Percentiles rank a stretch among this genome's conserved stretches.
These are phyloP conservation scores for Dactylorhiza incarnata DNA, from an alignment of 106 monocot species.

Conservation along the genomic window DNA sequence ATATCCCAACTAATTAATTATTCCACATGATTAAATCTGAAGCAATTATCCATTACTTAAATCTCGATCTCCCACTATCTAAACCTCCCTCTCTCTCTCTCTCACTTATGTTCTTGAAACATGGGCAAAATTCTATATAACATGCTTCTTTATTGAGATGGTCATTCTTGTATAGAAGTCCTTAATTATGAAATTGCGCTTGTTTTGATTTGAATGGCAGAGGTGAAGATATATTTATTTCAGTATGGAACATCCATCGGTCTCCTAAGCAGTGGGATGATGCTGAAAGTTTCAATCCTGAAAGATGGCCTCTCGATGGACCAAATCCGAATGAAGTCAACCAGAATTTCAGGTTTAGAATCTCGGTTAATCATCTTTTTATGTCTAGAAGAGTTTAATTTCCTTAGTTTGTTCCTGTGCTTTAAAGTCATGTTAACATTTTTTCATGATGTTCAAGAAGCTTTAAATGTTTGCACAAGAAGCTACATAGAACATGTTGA, in stretches of 20 bases:
- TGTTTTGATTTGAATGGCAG: slow-evolving; percentile 28
- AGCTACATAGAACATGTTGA: neutral
- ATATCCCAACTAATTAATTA: too few relatives aligned
- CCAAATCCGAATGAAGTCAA: slow-evolving; percentile 95
- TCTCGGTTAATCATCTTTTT: neutral
- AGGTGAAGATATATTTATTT: slow-evolving; percentile 98
- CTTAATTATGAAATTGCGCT: neutral
- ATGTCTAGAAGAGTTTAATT: neutral
- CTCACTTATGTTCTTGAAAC: neutral
- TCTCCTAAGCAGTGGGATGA: slow-evolving; percentile 69
- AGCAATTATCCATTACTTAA: too few relatives aligned
- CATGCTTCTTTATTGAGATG: neutral
- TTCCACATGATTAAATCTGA: too few relatives aligned
- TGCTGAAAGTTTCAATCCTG: slow-evolving; percentile 89
- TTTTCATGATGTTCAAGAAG: neutral
- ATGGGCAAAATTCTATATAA: neutral
- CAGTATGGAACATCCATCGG: slow-evolving; percentile 83
- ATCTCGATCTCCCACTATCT: too few relatives aligned
- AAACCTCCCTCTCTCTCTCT: too few relatives aligned
- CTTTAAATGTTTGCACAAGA: neutral
- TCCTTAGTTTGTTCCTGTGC: neutral
- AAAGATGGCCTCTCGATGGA: slow-evolving; percentile 97
- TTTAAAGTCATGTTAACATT: neutral
- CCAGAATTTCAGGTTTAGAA: slow-evolving; percentile 83
- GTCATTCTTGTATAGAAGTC: neutral